Base-by-base conservation (phyloP, 768 basidiomycete species). In the Amanita brunnescens region DNA sequence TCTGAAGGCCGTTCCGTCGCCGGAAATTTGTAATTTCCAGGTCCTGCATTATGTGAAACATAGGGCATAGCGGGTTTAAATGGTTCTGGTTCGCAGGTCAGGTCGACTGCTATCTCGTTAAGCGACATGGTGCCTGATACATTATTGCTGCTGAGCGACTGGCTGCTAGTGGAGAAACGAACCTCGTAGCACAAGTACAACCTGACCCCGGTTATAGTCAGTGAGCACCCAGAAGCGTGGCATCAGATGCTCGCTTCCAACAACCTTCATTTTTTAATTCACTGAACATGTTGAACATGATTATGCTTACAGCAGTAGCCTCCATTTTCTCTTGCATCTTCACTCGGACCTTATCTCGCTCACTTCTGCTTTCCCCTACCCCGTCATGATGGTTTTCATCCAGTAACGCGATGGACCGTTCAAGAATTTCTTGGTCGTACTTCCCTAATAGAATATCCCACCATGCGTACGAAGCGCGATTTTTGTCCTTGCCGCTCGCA, bases 201-300 rank as follows among this genome's bases (percentile, higher is more conserved):
- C 76, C 62, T 91, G 84, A 4, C 67, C 69, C 34, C 89, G 74
- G 40, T 74, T 74, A 59, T 92, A 85, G 62, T 91, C 90, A 0
- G 87, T 90, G 16, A 92, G 71, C 3, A 91, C 83, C 88, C 90
- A 91, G 62, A 85, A 91, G 32, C 87, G 74, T 2, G 90, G 89
- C 81, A 89, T 85, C 54, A 81, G 72, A 54, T 79, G 76, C 56
- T 84, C 82, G 42, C 75, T 69, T 12, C 86, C 84, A 20, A 85
- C 73, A 30, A 82, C 66, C 70, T 71, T 34, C n/a, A 16, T 30
- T 47, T 14, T 20, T 18, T 35, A 32, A 16, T 12, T 35, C 18
- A n/a, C 26, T n/a, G 18, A 18, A 20, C 6, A 16, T 18, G 33
- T 35, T 12, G 14, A 33, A n/a, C n/a, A 21, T 16, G 30, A 49